Base-by-base conservation (phyloP, 2,329 filamentous ascomycete genomes). In the Domatiomyces globalis region DNA sequence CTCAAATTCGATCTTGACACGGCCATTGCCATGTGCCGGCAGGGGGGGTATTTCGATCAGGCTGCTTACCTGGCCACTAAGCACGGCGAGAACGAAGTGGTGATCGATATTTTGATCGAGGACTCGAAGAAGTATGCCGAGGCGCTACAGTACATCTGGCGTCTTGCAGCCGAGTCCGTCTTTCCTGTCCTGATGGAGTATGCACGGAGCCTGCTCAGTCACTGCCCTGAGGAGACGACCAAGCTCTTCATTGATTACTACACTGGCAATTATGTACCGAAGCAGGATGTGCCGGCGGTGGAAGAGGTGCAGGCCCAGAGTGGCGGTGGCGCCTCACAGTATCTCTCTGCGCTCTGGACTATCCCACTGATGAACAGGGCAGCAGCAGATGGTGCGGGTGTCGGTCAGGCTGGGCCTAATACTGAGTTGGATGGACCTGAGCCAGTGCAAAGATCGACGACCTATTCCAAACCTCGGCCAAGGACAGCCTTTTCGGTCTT, bases 1-100 rank as follows among this genome's bases (percentile, higher is more conserved):
- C 77, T 95, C 43, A 95, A 94, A 62, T 98, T 98, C 62, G 92
- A 98, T 65, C 75, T 96, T 2, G 92, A 98, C 59, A 98, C 92
- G 1, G 92, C 92, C 12, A 98, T 98, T 57, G 81, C 84, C 1
- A 95, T 98, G 88, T 98, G 92, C 63, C 80, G 94, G 25, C 92
- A 98, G 69, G 92, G 90, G 9, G 90, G 92, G 0, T 98, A 98
- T 67, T 94, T 84, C 62, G 89, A 96, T 54, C 94, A 98, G 71
- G 92, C 92, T 12, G 92, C 90, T 3, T 98, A 94, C 62, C 76
- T 98, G 39, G 92, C 94, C 5, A 86, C 88, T 53, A 90, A 95
- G 66, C 89, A 98, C 63, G 85, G 87, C 5, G 92, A 98, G 65
- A 87, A 87, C 57, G 88, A 95, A 52, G 73, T 96, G 54, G 92